These are phyloP conservation scores for Beauveria brongniartii DNA, from an alignment of 2,329 filamentous ascomycete genomes.

Conservation along the genomic window DNA sequence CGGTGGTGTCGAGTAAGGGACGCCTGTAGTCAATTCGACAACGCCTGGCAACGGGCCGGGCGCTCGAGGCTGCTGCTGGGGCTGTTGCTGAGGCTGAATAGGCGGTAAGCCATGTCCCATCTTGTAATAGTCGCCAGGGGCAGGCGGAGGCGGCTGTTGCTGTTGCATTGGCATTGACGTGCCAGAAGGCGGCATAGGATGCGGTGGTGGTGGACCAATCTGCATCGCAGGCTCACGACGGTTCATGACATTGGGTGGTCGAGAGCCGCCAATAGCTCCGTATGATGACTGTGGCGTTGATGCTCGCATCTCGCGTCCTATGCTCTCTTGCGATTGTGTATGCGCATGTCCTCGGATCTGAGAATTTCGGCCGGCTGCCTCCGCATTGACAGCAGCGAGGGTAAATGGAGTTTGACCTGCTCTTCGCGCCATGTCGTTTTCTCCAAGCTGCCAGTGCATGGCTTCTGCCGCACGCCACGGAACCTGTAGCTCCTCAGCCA, in stretches of 20 bases:
- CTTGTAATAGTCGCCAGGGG: slow-evolving; percentile 26
- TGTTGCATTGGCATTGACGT: slow-evolving; percentile 17
- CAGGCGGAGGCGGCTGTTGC: slow-evolving; percentile 21
- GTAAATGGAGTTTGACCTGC: slow-evolving; percentile 85
- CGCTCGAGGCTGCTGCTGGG: slow-evolving; percentile 25
- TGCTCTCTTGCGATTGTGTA: slow-evolving; percentile 38
- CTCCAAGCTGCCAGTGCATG: slow-evolving; percentile 96
- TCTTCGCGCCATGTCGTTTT: slow-evolving; percentile 85
- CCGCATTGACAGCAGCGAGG: slow-evolving; percentile 48
- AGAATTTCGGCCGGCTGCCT: slow-evolving; percentile 29
- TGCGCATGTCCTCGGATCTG: slow-evolving; percentile 33
- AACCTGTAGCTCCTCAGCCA: slow-evolving; percentile 89
- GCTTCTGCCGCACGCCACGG: slow-evolving; percentile 94
- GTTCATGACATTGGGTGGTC: not conserved
- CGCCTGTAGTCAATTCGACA: slow-evolving; percentile 55
- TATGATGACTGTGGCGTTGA: slow-evolving; percentile 35
- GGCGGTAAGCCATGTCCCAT: slow-evolving; percentile 39
- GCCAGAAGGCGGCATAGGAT: slow-evolving; percentile 5
- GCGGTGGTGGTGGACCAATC: slow-evolving; percentile 3
- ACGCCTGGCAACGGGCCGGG: slow-evolving; percentile 49
- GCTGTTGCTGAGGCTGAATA: slow-evolving; percentile 35
- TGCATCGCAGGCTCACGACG: slow-evolving; percentile 7
- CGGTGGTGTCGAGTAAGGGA: slow-evolving; percentile 49
- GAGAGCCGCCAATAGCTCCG: slow-evolving; percentile 23
- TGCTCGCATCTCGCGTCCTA: slow-evolving; percentile 34